Evolutionary conservation across 495 filamentous ascomycete genomes (phyloP).

Genomic region (Pseudevernia furfuracea): DNA sequence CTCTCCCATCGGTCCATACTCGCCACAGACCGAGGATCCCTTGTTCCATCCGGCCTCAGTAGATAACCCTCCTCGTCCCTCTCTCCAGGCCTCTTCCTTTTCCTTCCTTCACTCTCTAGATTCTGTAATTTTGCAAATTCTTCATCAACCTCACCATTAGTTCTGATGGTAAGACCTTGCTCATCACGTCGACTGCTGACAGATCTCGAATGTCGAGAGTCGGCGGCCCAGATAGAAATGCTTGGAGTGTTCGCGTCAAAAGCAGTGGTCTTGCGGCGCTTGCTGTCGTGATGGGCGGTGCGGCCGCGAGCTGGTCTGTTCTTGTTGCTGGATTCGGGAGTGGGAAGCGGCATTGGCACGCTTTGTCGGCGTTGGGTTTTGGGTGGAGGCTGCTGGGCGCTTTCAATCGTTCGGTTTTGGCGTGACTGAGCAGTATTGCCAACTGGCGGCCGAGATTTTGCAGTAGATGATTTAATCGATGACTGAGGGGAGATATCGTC

Average conservation of each 20-base stretch:
- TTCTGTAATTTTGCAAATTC: background rate
- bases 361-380: background rate
- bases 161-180: background rate
- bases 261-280: slow-evolving; percentile 14
- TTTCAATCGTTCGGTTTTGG: background rate
- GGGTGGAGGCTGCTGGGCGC: background rate
- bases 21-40: slow-evolving; percentile 4
- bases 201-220: background rate
- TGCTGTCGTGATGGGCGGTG: background rate
- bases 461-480: background rate
- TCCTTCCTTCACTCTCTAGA: background rate
- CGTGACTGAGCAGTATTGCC: background rate
- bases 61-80: slow-evolving; percentile 7
- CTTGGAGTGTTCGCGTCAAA: background rate
- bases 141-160: background rate
- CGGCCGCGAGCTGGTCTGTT: background rate
- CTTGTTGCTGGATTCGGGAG: background rate
- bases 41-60: slow-evolving; percentile 3
- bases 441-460: background rate
- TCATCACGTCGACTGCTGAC: background rate
- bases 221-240: background rate
- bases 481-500: background rate
- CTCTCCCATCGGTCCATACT: background rate
- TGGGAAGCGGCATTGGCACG: background rate
- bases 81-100: background rate